Evolutionary conservation across 2,329 filamentous ascomycete genomes (phyloP).

Genomic region (Aphanocladium album): DNA sequence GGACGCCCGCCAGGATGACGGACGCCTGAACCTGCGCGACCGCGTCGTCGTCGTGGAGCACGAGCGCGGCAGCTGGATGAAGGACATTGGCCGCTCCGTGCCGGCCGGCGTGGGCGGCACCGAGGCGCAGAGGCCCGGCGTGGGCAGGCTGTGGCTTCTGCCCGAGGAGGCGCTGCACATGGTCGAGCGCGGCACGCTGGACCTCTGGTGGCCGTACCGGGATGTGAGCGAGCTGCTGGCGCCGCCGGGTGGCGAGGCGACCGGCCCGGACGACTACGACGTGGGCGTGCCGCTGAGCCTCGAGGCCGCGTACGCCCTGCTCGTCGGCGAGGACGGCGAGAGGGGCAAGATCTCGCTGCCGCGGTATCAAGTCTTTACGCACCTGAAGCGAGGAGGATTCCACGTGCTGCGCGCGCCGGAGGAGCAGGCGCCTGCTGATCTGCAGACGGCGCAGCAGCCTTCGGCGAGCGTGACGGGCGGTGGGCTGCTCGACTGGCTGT

Average conservation of each 20-base stretch:
- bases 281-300: slow-evolving; percentile 79
- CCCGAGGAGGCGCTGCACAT: slow-evolving; percentile 90
- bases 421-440: background rate
- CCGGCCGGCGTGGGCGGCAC: slow-evolving; percentile 40
- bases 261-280: slow-evolving; percentile 42
- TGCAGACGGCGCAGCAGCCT: too few species aligned
- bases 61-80: slow-evolving; percentile 66
- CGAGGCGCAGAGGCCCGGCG: slow-evolving; percentile 42
- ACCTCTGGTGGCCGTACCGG: slow-evolving; percentile 73
- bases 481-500: slow-evolving; percentile 49
- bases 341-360: slow-evolving; percentile 62
- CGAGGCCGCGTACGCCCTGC: slow-evolving; percentile 81
- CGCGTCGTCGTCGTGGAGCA: slow-evolving; percentile 64
- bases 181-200: slow-evolving; percentile 79
- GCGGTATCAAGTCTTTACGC: slow-evolving; percentile 81
- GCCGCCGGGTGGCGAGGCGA: slow-evolving; percentile 17
- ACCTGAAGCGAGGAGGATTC: slow-evolving; percentile 79
- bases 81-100: slow-evolving; percentile 66
- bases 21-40: slow-evolving; percentile 33
- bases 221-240: slow-evolving; percentile 44
- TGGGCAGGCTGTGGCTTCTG: slow-evolving; percentile 71
- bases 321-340: slow-evolving; percentile 66
- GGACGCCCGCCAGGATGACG: slow-evolving; percentile 18
- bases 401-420: slow-evolving; percentile 65
- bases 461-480: slow-evolving; percentile 23